These are phyloP conservation scores for Volvariella surrecta DNA, from an alignment of 1,284 basidiomycete species.

Conservation along the genomic window DNA sequence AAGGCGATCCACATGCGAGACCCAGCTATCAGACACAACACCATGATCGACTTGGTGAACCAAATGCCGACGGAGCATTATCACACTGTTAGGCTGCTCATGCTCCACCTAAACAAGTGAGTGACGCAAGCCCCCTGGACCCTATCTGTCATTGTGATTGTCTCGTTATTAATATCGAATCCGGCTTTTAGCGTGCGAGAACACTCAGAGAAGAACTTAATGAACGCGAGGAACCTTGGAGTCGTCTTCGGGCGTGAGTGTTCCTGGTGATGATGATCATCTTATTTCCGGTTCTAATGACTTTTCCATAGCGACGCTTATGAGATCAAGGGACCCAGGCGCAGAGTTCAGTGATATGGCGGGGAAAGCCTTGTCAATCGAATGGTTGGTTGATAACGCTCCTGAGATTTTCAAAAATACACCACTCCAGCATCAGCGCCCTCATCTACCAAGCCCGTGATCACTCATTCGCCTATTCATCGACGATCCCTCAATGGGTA, in stretches of 20 bases:
- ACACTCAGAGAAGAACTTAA: conserved; percentile 72
- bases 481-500: too few species aligned
- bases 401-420: conserved; percentile 41
- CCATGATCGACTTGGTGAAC: conserved; percentile 64
- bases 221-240: conserved; percentile 95
- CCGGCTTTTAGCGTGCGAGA: conserved; percentile 51
- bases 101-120: conserved; percentile 83
- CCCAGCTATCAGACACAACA: conserved; percentile 45
- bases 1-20: conserved; percentile 68
- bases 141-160: conserved; percentile 3
- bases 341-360: conserved; percentile 97
- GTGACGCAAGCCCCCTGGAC: conserved; percentile 13
- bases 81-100: conserved; percentile 74
- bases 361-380: conserved; percentile 85
- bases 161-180: neutral
- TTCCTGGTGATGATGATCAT: conserved; percentile 1
- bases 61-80: conserved; percentile 85
- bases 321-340: conserved; percentile 81
- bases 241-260: conserved; percentile 98
- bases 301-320: conserved; percentile 72
- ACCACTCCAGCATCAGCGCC: conserved; percentile 3
- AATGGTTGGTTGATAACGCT: conserved; percentile 92
- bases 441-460: conserved; percentile 5
- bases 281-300: conserved; percentile 9
- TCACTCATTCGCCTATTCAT: too few species aligned